A percentile compares a stretch with the other conserved stretches of the same genome.
Evolutionary conservation across 495 filamentous ascomycete genomes (phyloP).

Genomic region (Daldinia childiae): DNA sequence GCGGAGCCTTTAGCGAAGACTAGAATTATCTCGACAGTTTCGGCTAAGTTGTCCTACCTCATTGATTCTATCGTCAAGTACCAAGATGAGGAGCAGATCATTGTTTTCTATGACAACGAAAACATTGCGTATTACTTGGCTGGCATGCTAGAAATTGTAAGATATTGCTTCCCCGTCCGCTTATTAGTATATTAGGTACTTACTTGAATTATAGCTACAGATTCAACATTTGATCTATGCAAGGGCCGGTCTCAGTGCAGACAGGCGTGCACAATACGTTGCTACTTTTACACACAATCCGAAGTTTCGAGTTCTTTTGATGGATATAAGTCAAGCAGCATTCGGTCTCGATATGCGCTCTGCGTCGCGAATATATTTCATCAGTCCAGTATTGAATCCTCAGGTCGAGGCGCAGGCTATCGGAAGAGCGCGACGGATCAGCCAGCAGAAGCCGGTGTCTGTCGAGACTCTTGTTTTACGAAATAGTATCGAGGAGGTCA

Average conservation of each 20-base stretch:
- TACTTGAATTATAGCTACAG: slow-evolving; percentile 56
- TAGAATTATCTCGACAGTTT: slow-evolving; percentile 78
- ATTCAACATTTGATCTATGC: slow-evolving; percentile 86
- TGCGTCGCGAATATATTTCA: slow-evolving; percentile 88
- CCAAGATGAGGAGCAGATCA: slow-evolving; percentile 80
- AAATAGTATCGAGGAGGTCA: slow-evolving; percentile 85
- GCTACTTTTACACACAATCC: slow-evolving; percentile 76
- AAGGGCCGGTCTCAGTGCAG: slow-evolving; percentile 65
- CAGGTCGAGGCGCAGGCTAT: slow-evolving; percentile 91
- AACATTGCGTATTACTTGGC: slow-evolving; percentile 86
- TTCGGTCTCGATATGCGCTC: slow-evolving; percentile 84
- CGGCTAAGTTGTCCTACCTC: slow-evolving; percentile 88
- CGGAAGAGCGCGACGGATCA: slow-evolving; percentile 88
- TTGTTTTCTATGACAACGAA: slow-evolving; percentile 91
- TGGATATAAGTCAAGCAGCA: slow-evolving; percentile 89
- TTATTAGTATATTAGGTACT: slow-evolving; percentile 19
- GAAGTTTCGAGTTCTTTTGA: slow-evolving; percentile 74
- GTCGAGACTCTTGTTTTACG: slow-evolving; percentile 89
- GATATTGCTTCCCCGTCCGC: slow-evolving; percentile 7
- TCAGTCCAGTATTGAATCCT: slow-evolving; percentile 87
- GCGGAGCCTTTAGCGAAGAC: slow-evolving; percentile 66
- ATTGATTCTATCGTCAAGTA: slow-evolving; percentile 73
- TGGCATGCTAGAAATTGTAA: slow-evolving; percentile 76
- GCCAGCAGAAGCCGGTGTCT: slow-evolving; percentile 79
- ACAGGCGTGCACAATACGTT: slow-evolving; percentile 74